Evolutionary conservation across 306 rosid species (phyloP).

Genomic region (Fragaria vesca): DNA sequence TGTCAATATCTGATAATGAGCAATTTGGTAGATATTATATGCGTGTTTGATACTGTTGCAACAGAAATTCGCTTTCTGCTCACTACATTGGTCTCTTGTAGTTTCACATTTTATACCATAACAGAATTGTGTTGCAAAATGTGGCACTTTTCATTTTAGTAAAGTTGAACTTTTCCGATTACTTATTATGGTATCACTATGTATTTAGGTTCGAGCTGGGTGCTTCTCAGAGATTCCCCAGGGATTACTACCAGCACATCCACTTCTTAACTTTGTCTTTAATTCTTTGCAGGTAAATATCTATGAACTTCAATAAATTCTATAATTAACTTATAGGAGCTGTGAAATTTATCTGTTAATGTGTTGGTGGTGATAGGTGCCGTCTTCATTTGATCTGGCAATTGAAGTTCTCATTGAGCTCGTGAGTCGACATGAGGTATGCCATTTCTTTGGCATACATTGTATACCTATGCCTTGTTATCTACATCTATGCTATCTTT

Average conservation of each 20-base stretch:
- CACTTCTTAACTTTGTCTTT: slow-evolving; percentile 78
- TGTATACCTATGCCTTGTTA: background rate
- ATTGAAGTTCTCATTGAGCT: slow-evolving; percentile 94
- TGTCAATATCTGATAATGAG: slow-evolving; percentile 12
- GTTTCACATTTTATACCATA: background rate
- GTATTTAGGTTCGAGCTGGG: slow-evolving; percentile 82
- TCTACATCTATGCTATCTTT: background rate
- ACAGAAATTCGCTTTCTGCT: background rate
- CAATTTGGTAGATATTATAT: background rate
- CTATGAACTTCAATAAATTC: slow-evolving; percentile 20
- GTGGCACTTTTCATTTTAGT: background rate
- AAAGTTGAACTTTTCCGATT: background rate
- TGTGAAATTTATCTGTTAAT: slow-evolving; percentile 21
- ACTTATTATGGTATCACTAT: slow-evolving; percentile 15
- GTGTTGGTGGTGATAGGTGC: slow-evolving; percentile 50
- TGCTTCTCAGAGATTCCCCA: slow-evolving; percentile 90
- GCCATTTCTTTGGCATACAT: slow-evolving; percentile 8
- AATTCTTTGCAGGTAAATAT: slow-evolving; percentile 71
- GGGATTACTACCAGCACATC: slow-evolving; percentile 75
- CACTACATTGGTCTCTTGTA: background rate
- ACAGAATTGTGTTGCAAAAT: slow-evolving; percentile 1
- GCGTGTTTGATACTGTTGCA: background rate
- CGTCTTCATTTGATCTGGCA: slow-evolving; percentile 78
- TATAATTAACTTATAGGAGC: slow-evolving; percentile 19
- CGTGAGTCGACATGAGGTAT: slow-evolving; percentile 90